Percentiles rank a stretch among this genome's conserved stretches.
phyloP scores from a whole-genome alignment of 805 yeast genomes.

The Pichia manshurica region DNA sequence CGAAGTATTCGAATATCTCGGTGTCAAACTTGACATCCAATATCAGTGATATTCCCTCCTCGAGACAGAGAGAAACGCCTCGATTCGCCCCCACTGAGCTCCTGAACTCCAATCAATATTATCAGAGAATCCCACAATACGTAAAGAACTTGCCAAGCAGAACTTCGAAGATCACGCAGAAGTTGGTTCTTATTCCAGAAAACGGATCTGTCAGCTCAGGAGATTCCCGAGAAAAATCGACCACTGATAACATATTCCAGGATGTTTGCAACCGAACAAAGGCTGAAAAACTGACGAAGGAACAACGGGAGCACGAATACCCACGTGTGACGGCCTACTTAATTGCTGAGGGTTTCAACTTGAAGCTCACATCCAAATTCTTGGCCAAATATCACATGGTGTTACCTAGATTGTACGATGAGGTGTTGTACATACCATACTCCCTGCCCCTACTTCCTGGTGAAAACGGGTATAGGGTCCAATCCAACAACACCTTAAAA shows the following conservation, averaged over 20 bases:
- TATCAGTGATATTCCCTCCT: constrained; percentile 85
- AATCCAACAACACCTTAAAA: constrained; percentile 52
- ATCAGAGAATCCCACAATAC: constrained; percentile 38
- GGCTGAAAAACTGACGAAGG: constrained; percentile 57
- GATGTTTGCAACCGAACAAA: constrained; percentile 28
- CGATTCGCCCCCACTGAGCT: constrained; percentile 16
- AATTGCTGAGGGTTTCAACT: constrained; percentile 74
- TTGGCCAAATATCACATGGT: constrained; percentile 70
- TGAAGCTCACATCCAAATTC: constrained; percentile 58
- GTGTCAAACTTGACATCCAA: constrained; percentile 74
- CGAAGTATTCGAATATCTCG: constrained; percentile 68
- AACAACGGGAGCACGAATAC: constrained; percentile 53
- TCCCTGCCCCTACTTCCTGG: constrained; percentile 85
- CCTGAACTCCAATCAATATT: constrained; percentile 17
- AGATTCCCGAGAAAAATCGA: constrained; percentile 19
- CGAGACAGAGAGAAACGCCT: constrained; percentile 35
- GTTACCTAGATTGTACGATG: constrained; percentile 83
- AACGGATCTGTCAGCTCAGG: constrained; percentile 24
- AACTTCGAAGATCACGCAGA: constrained; percentile 81
- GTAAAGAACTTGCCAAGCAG: constrained; percentile 59
- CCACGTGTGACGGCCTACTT: constrained; percentile 90
- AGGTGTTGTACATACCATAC: constrained; percentile 88
- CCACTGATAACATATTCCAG: constrained; percentile 33
- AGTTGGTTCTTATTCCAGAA: constrained; percentile 81
- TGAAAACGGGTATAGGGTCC: constrained; percentile 66